Percentiles rank a stretch among this genome's conserved stretches.
These are phyloP conservation scores for Tetracentron sinense DNA, from an alignment of 164 flowering plant genomes.

Conservation along the genomic window DNA sequence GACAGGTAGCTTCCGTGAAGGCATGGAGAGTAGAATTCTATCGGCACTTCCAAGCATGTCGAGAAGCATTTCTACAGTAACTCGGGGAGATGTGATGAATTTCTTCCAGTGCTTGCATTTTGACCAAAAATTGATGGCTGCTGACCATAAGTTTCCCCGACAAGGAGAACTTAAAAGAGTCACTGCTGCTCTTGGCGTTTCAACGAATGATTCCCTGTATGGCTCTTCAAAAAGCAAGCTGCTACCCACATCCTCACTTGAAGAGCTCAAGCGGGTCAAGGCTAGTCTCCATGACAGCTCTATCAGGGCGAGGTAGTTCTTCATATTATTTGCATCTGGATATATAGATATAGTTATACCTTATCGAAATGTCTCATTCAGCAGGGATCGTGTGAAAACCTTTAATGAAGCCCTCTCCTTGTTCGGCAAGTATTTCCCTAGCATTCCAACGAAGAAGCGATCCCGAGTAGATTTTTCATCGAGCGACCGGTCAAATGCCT, in stretches of 20 bases:
- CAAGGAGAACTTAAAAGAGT: conserved; percentile 53
- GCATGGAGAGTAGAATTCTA: conserved; percentile 52
- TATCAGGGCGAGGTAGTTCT: conserved; percentile 59
- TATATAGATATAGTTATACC: conserved; percentile 2
- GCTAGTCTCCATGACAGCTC: conserved; percentile 45
- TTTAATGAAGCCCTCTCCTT: conserved; percentile 47
- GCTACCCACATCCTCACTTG: conserved; percentile 38
- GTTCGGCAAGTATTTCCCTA: conserved; percentile 58
- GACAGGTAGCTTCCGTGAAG: conserved; percentile 69
- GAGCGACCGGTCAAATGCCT: conserved; percentile 41
- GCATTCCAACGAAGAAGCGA: conserved; percentile 60
- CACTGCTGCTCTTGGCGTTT: conserved; percentile 50
- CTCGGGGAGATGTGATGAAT: conserved; percentile 46
- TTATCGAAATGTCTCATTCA: conserved; percentile 3
- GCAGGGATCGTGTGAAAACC: conserved; percentile 63
- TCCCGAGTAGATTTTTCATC: conserved; percentile 57
- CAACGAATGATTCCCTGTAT: conserved; percentile 49
- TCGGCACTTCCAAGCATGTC: conserved; percentile 61
- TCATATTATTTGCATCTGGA: conserved; percentile 7
- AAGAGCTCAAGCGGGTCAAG: conserved; percentile 61
- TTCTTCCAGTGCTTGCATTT: conserved; percentile 59
- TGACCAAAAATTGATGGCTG: conserved; percentile 48
- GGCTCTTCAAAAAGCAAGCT: conserved; percentile 48
- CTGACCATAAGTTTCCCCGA: conserved; percentile 52
- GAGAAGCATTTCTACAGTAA: conserved; percentile 42